These are phyloP conservation scores for Beauveria bassiana DNA, from an alignment of 2,329 filamentous ascomycete genomes.

Conservation along the genomic window DNA sequence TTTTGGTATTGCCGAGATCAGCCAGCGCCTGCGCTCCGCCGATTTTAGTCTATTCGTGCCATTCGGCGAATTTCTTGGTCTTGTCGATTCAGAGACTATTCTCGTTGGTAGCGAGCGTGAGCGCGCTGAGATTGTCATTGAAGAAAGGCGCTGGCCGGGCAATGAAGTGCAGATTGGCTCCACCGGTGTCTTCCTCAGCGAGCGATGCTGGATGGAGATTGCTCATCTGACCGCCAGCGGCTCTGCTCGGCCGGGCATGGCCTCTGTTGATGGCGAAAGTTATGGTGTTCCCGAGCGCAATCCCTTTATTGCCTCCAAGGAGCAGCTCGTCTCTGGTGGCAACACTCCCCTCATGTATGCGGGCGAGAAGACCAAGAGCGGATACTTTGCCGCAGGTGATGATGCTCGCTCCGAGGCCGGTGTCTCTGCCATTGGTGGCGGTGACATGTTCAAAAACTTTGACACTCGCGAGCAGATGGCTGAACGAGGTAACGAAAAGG, in stretches of 20 bases:
- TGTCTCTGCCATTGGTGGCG: conserved; percentile 79
- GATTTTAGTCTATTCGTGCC: conserved; percentile 95
- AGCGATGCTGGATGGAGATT: conserved; percentile 90
- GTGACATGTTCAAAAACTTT: conserved; percentile 97
- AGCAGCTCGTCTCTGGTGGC: conserved; percentile 45
- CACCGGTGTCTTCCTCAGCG: conserved; percentile 91
- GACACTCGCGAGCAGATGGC: conserved; percentile 92
- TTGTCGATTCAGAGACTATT: conserved; percentile 75
- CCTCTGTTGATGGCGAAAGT: conserved; percentile 54
- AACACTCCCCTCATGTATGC: conserved; percentile 51
- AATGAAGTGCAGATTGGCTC: conserved; percentile 88
- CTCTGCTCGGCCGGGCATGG: conserved; percentile 33
- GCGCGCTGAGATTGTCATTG: conserved; percentile 83
- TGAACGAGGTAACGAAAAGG: conserved; percentile 87
- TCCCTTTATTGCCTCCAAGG: conserved; percentile 55
- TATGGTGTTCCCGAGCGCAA: conserved; percentile 38
- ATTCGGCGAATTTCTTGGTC: conserved; percentile 88
- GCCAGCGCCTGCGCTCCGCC: conserved; percentile 81
- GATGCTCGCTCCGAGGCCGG: conserved; percentile 89
- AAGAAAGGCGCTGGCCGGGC: conserved; percentile 83
- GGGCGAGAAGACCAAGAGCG: conserved; percentile 67
- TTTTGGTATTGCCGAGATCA: conserved; percentile 94
- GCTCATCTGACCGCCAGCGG: conserved; percentile 61
- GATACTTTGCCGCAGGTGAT: conserved; percentile 70
- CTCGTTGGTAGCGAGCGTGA: conserved; percentile 89